A percentile compares a stretch with the other conserved stretches of the same genome.
Conservation (phyloP, 1,284 basidiomycete genomes). For the Trametes pubescens region DNA sequence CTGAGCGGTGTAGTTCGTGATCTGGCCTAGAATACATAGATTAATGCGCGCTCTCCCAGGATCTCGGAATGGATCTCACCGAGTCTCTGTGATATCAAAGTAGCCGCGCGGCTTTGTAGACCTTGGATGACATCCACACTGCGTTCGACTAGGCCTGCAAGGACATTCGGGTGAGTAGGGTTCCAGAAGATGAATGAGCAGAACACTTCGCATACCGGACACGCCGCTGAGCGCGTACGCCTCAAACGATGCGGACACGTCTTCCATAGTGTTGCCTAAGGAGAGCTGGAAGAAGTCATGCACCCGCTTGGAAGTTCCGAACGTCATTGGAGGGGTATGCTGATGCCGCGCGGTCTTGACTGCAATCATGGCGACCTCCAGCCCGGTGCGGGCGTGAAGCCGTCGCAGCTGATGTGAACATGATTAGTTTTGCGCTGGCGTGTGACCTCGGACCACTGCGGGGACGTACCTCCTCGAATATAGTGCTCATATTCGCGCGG, state of each 20-base stretch:
- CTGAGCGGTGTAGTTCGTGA: constrained; percentile 9
- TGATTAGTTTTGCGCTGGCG: too few relatives aligned
- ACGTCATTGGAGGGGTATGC: constrained; percentile 14
- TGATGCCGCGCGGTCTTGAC: not conserved
- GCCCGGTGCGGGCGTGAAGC: constrained; percentile 24
- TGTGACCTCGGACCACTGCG: too few relatives aligned
- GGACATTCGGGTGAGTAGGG: not conserved
- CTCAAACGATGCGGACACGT: not conserved
- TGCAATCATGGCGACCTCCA: constrained; percentile 24
- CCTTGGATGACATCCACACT: constrained; percentile 11
- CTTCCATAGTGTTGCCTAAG: not conserved
- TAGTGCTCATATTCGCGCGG: not conserved
- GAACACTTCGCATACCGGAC: not conserved
- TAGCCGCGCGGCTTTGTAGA: constrained; percentile 13
- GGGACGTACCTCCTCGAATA: constrained; percentile 5
- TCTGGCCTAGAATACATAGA: constrained; percentile 2
- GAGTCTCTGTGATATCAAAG: constrained; percentile 25
- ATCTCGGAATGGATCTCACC: constrained; percentile 22
- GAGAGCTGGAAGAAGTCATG: constrained; percentile 21
- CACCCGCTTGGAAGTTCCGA: constrained; percentile 13
- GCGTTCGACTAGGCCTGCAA: not conserved
- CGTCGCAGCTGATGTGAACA: not conserved
- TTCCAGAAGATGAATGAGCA: too few relatives aligned
- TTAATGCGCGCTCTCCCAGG: not conserved
- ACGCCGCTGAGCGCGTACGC: not conserved